Evolutionary conservation across 495 filamentous ascomycete species (phyloP).

Genomic region (Margaritispora aquatica): DNA sequence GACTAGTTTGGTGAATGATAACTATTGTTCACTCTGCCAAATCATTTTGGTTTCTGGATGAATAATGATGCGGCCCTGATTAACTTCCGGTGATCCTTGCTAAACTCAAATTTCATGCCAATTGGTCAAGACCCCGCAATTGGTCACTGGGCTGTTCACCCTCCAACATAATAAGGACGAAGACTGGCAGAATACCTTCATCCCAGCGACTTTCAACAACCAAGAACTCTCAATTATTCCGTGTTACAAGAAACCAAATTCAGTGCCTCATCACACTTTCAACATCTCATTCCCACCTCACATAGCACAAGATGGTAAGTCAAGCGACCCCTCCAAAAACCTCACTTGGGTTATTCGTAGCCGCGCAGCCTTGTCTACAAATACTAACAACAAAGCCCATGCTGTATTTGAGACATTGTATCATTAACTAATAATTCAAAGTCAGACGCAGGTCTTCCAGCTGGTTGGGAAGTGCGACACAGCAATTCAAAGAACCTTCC

Average conservation of each 20-base stretch:
- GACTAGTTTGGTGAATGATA: too few species aligned
- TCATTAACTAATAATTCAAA: too few species aligned
- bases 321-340: not conserved
- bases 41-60: not conserved
- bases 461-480: slow-evolving; percentile 88
- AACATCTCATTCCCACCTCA: not conserved
- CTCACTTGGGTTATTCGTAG: slow-evolving; percentile 1
- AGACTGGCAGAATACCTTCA: not conserved
- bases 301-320: slow-evolving; percentile 15
- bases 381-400: not conserved
- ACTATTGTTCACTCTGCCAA: too few species aligned
- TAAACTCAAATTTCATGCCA: not conserved
- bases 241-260: not conserved
- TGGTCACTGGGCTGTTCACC: not conserved
- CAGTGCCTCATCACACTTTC: not conserved
- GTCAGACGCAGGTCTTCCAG: slow-evolving; percentile 75
- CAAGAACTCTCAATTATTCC: not conserved
- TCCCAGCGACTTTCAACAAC: not conserved
- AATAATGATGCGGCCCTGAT: not conserved
- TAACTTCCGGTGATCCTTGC: not conserved
- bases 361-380: not conserved
- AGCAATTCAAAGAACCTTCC: slow-evolving; percentile 96
- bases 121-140: not conserved
- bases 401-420: not conserved
- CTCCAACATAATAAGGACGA: not conserved